phyloP scores from a whole-genome alignment of 2,329 filamentous ascomycete species.

The Phoma sp. region DNA sequence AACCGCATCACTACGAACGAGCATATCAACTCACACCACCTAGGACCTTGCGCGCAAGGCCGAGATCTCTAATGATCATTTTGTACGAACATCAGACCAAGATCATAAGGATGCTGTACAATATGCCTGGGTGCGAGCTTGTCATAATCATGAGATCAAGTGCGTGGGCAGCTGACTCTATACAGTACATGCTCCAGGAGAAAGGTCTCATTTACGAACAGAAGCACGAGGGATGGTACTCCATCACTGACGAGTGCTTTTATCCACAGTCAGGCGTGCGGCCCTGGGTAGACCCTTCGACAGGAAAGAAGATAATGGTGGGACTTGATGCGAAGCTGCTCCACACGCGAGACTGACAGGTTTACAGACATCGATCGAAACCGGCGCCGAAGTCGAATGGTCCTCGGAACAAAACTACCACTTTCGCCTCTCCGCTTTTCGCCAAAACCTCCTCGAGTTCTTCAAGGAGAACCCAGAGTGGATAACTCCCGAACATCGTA shows the following conservation, averaged over 20 bases:
- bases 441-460: constrained; percentile 77
- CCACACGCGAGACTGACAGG: constrained; percentile 19
- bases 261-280: constrained; percentile 81
- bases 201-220: constrained; percentile 80
- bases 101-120: constrained; percentile 84
- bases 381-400: constrained; percentile 93
- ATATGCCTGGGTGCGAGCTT: constrained; percentile 74
- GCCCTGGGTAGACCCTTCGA: constrained; percentile 75
- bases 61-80: constrained; percentile 78
- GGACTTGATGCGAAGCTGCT: constrained; percentile 6
- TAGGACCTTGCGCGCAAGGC: constrained; percentile 71
- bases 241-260: constrained; percentile 94
- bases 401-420: constrained; percentile 92
- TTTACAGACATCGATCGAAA: constrained; percentile 72
- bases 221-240: constrained; percentile 95
- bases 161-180: constrained; percentile 27
- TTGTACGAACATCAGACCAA: constrained; percentile 88
- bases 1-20: not conserved
- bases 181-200: constrained; percentile 70
- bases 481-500: constrained; percentile 73
- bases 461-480: constrained; percentile 80
- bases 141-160: not conserved
- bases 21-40: constrained; percentile 14
- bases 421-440: constrained; percentile 85
- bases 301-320: constrained; percentile 81